These are phyloP conservation scores for Prunus mira DNA, from an alignment of 306 rosid species.

Conservation along the genomic window DNA sequence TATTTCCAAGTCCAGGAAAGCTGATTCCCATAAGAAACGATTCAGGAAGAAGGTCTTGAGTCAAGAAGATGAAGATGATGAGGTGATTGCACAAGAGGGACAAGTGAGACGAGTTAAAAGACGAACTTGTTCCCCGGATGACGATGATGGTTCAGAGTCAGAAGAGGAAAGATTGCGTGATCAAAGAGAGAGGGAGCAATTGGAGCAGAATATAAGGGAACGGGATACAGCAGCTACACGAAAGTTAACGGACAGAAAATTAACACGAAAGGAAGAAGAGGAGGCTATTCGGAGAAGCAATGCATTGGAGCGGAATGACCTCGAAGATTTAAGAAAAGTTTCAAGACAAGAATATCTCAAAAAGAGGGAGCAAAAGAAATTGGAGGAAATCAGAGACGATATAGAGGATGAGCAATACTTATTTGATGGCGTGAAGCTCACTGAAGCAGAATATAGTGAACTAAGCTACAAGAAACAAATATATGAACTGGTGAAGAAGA, in stretches of 20 bases:
- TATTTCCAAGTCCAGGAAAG: conserved; percentile 40
- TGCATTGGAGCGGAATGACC: conserved; percentile 58
- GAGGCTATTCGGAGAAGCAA: conserved; percentile 75
- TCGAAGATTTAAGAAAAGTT: conserved; percentile 52
- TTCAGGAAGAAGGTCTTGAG: conserved; percentile 68
- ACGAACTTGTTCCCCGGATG: conserved; percentile 44
- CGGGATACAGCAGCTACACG: conserved; percentile 75
- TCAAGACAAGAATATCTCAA: conserved; percentile 88
- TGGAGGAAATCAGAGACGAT: conserved; percentile 88
- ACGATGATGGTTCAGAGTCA: conserved; percentile 75
- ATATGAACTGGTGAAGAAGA: conserved; percentile 70
- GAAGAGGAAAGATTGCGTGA: conserved; percentile 89
- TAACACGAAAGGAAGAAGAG: conserved; percentile 78
- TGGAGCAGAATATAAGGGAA: conserved; percentile 73
- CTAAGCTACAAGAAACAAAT: conserved; percentile 75
- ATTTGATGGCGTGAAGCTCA: conserved; percentile 69
- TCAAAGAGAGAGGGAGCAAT: conserved; percentile 86
- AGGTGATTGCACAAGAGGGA: conserved; percentile 51
- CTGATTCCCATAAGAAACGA: conserved; percentile 44
- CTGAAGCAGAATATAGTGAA: conserved; percentile 66
- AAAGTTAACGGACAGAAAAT: conserved; percentile 70
- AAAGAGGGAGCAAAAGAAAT: conserved; percentile 89
- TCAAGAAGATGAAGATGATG: conserved; percentile 70
- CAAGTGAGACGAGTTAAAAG: conserved; percentile 57
- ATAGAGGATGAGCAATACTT: conserved; percentile 92